Percentiles rank a stretch among this genome's conserved stretches.
These are phyloP conservation scores for bread wheat (Triticum aestivum) DNA, from an alignment of 176 grass and related monocot species.

Conservation along the genomic window DNA sequence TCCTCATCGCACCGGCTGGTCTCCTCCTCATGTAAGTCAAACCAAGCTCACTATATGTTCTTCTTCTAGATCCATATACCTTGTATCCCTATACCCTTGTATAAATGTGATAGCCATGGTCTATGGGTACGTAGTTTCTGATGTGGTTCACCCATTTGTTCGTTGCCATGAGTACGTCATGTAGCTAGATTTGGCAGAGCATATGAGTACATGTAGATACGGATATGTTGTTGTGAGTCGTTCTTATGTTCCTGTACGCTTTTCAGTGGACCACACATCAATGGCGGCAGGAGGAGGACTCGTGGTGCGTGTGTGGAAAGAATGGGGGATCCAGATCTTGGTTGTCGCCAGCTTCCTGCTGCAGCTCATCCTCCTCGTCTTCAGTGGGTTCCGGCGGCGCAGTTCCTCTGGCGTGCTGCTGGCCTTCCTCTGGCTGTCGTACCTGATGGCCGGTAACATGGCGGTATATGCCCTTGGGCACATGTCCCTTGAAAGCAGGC, in stretches of 20 bases:
- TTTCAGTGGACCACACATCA: not conserved
- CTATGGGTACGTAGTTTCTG: too few species aligned
- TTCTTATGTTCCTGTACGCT: not conserved
- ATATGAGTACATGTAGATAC: too few species aligned
- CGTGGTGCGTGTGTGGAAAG: not conserved
- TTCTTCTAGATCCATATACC: too few species aligned
- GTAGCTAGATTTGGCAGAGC: too few species aligned
- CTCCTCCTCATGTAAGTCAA: too few species aligned
- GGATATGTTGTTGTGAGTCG: too few species aligned
- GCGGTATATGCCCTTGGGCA: conserved; percentile 29
- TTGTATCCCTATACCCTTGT: too few species aligned
- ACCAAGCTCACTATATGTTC: too few species aligned
- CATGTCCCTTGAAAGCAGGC: not conserved
- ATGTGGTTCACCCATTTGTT: too few species aligned
- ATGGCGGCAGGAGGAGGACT: not conserved
- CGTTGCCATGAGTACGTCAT: too few species aligned
- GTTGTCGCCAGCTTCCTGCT: not conserved
- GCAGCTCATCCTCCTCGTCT: not conserved
- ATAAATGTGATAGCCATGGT: too few species aligned
- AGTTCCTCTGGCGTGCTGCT: not conserved
- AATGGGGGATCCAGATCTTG: not conserved
- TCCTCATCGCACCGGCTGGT: too few species aligned
- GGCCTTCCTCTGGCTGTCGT: conserved; percentile 24
- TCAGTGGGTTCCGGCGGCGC: not conserved
- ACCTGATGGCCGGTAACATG: conserved; percentile 29